phyloP scores from a whole-genome alignment of 2,329 filamentous ascomycete genomes.

The Aspergillus brunneoviolaceus region DNA sequence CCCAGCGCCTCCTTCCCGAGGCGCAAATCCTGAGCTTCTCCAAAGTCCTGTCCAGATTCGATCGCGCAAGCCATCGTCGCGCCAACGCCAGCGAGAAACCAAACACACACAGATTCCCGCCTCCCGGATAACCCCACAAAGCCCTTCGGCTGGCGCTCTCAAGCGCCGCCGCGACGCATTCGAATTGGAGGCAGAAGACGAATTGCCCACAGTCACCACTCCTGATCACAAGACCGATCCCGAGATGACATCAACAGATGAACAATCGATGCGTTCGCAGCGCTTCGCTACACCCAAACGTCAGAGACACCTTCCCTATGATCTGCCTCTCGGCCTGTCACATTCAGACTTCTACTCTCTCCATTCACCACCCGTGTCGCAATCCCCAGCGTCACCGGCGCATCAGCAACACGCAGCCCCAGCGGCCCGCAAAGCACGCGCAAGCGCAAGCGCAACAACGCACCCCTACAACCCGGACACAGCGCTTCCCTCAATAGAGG shows the following conservation, averaged over 20 bases:
- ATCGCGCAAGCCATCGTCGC: constrained; percentile 25
- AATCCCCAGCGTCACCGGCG: constrained; percentile 31
- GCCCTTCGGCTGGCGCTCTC: constrained; percentile 36
- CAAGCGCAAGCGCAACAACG: constrained; percentile 10
- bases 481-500: constrained; percentile 39
- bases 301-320: constrained; percentile 40
- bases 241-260: background rate
- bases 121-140: constrained; percentile 23
- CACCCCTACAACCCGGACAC: constrained; percentile 31
- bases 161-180: constrained; percentile 40
- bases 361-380: constrained; percentile 34
- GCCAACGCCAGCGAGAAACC: constrained; percentile 8
- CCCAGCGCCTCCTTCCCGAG: constrained; percentile 38
- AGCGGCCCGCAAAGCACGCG: background rate
- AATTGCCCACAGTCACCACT: background rate
- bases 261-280: constrained; percentile 18
- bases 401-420: constrained; percentile 15
- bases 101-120: constrained; percentile 22
- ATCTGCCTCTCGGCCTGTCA: constrained; percentile 47
- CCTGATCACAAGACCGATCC: background rate
- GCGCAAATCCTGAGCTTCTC: constrained; percentile 37
- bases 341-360: constrained; percentile 47
- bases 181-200: constrained; percentile 14
- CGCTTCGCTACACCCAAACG: constrained; percentile 48
- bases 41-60: constrained; percentile 41